These are phyloP conservation scores for Penicillium capsulatum DNA, from an alignment of 2,329 filamentous ascomycete species.

Conservation along the genomic window DNA sequence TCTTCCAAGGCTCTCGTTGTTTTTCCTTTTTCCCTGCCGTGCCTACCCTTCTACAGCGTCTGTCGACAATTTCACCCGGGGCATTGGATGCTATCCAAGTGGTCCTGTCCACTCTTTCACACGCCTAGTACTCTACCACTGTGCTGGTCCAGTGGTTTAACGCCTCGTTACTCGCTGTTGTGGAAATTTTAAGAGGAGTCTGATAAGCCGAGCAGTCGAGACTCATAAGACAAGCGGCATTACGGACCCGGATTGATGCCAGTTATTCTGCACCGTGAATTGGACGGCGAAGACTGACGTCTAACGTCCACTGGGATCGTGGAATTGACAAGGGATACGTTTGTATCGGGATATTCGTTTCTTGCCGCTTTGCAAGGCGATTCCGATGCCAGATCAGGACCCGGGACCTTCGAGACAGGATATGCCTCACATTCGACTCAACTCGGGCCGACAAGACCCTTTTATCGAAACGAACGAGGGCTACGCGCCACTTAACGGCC, in stretches of 20 bases:
- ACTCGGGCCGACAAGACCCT: conserved; percentile 56
- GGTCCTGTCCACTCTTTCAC: conserved; percentile 25
- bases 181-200: neutral
- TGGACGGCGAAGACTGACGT: neutral
- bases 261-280: neutral
- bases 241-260: neutral
- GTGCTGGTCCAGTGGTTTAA: conserved; percentile 2
- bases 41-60: conserved; percentile 7
- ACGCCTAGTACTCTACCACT: conserved; percentile 12
- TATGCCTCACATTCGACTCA: conserved; percentile 60
- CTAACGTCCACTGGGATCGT: neutral
- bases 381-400: conserved; percentile 19
- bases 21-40: conserved; percentile 14
- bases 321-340: neutral
- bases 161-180: conserved; percentile 10
- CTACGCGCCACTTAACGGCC: conserved; percentile 17
- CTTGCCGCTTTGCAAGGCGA: neutral
- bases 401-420: conserved; percentile 11
- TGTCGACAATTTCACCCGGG: conserved; percentile 8
- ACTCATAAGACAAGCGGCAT: no score
- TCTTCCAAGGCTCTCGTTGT: conserved; percentile 12
- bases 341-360: neutral
- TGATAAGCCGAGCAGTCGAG: neutral
- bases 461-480: conserved; percentile 38
- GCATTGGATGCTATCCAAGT: conserved; percentile 55